Conservation (phyloP, 2,329 filamentous ascomycete species). For the Arthrobotrys pseudoclavata region DNA sequence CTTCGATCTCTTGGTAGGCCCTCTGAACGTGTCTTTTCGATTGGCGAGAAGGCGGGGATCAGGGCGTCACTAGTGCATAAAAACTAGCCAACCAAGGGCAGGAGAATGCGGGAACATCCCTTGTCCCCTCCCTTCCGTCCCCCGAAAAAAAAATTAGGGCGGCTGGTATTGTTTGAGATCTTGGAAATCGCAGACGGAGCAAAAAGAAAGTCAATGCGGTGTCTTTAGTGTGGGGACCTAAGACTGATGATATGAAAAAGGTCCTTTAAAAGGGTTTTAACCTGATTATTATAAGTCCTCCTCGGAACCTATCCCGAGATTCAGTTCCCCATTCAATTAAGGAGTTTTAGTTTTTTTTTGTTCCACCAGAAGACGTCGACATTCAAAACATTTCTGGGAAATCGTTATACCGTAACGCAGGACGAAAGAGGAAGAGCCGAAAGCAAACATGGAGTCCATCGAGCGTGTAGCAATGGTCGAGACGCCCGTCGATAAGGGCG, state of each 20-base stretch:
- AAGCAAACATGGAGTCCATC: constrained; percentile 52
- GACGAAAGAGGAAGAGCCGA: constrained; percentile 12
- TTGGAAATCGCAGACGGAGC: constrained; percentile 19
- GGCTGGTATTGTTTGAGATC: constrained; percentile 44
- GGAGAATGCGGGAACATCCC: constrained; percentile 34
- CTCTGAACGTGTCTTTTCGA: constrained; percentile 38
- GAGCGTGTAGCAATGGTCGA: constrained; percentile 59
- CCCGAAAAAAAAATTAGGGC: constrained; percentile 35
- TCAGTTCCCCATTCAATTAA: constrained; percentile 5
- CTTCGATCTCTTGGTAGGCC: constrained; percentile 20
- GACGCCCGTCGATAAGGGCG: constrained; percentile 39
- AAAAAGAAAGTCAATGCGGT: constrained; percentile 5
- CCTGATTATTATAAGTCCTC: constrained; percentile 27
- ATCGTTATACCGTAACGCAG: background rate
- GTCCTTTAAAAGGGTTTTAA: background rate
- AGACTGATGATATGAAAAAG: constrained; percentile 6
- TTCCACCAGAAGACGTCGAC: background rate
- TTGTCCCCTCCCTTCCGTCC: constrained; percentile 25
- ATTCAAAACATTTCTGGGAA: background rate
- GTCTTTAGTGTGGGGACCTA: constrained; percentile 14
- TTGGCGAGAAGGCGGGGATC: constrained; percentile 54
- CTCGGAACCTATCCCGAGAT: constrained; percentile 38
- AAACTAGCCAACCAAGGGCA: constrained; percentile 52
- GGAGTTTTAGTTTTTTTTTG: constrained; percentile 3
- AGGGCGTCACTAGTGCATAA: constrained; percentile 32